Conservation (phyloP, 2,329 filamentous ascomycete species). For the Ophiostoma perfectum region DNA sequence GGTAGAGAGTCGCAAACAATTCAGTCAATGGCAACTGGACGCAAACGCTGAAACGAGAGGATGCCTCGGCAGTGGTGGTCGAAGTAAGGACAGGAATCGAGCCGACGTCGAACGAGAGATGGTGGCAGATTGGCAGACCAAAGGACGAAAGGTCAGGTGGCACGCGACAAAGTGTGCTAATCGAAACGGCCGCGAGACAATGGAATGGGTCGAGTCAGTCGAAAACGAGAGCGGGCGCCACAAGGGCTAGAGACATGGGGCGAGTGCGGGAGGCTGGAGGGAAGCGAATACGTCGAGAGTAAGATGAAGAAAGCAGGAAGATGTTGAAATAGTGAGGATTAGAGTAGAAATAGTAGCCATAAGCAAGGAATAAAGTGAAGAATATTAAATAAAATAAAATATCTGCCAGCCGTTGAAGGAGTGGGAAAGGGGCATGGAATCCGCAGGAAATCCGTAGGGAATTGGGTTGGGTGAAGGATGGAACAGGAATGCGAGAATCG, state of each 20-base stretch:
- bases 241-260: not conserved
- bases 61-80: not conserved
- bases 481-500: not conserved
- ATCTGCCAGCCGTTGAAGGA: not conserved
- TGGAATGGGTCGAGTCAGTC: conserved; percentile 3
- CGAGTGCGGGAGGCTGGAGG: not conserved
- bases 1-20: not conserved
- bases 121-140: not conserved
- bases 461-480: not conserved
- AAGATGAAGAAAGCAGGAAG: not conserved
- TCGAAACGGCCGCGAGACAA: conserved; percentile 3
- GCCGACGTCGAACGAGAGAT: not conserved
- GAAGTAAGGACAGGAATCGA: not conserved
- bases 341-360: not conserved
- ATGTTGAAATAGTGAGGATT: not conserved
- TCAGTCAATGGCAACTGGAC: not conserved
- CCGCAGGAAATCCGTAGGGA: not conserved
- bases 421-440: not conserved
- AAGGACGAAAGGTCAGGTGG: not conserved
- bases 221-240: not conserved
- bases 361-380: not conserved
- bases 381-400: not conserved
- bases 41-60: not conserved
- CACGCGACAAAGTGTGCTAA: not conserved
- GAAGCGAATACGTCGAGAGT: conserved; percentile 4